phyloP scores from a whole-genome alignment of 306 rosid genomes.

The Delonix regia region DNA sequence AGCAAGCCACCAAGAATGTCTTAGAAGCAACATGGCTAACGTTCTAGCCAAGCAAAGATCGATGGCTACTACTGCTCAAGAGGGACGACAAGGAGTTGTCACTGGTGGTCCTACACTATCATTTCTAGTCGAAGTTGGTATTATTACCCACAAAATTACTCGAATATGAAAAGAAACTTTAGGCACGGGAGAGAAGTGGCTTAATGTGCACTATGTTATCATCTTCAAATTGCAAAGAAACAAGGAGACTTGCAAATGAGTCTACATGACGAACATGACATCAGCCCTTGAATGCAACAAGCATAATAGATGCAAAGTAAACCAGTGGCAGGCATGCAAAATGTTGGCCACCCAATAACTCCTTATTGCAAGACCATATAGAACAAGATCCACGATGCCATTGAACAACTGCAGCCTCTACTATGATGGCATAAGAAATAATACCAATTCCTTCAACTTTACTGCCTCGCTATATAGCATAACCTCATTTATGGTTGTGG shows the following conservation, averaged over 20 bases:
- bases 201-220: slow-evolving; percentile 35
- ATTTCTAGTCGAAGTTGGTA: slow-evolving; percentile 44
- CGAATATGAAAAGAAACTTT: slow-evolving; percentile 46
- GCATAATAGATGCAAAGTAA: no score
- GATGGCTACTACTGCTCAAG: slow-evolving; percentile 17
- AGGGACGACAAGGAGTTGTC: slow-evolving; percentile 51
- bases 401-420: slow-evolving; percentile 67
- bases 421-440: slow-evolving; percentile 63
- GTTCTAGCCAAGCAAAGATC: slow-evolving; percentile 43
- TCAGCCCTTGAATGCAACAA: no score
- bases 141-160: neutral
- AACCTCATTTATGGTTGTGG: slow-evolving; percentile 59
- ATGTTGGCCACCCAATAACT: no score
- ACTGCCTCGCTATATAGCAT: slow-evolving; percentile 59
- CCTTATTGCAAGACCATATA: no score
- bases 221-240: slow-evolving; percentile 47
- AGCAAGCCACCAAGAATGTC: slow-evolving; percentile 65
- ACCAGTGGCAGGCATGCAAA: no score
- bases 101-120: slow-evolving; percentile 69
- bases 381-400: no score
- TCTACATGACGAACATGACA: no score
- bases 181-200: slow-evolving; percentile 56
- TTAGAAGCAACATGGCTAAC: slow-evolving; percentile 63
- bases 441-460: slow-evolving; percentile 61
- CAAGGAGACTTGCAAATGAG: slow-evolving; percentile 48